These are phyloP conservation scores for Aspergillus biplanus DNA, from an alignment of 495 filamentous ascomycete species.

Conservation along the genomic window DNA sequence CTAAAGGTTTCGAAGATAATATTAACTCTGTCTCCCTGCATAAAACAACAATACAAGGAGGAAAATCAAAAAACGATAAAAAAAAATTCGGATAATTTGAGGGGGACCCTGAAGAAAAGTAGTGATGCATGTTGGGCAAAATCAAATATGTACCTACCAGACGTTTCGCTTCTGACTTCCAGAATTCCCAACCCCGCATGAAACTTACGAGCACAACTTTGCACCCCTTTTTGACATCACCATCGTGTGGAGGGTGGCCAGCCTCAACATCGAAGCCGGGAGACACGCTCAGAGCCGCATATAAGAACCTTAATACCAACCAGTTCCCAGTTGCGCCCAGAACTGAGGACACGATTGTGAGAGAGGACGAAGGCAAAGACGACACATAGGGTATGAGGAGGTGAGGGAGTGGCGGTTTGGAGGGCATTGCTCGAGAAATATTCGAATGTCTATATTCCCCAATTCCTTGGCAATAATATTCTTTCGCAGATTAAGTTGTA, in stretches of 20 bases:
- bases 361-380: constrained; percentile 49
- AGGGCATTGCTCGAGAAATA: constrained; percentile 41
- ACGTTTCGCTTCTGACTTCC: constrained; percentile 65
- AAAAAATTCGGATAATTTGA: not conserved
- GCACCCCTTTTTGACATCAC: constrained; percentile 32
- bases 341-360: constrained; percentile 74
- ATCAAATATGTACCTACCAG: constrained; percentile 49
- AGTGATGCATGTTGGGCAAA: not conserved
- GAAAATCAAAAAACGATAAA: not conserved
- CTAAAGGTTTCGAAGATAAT: constrained; percentile 28
- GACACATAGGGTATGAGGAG: constrained; percentile 69
- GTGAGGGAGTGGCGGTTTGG: constrained; percentile 61
- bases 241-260: constrained; percentile 22
- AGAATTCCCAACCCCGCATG: constrained; percentile 75
- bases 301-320: constrained; percentile 68
- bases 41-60: not conserved
- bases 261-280: constrained; percentile 28
- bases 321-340: constrained; percentile 75
- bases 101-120: not conserved
- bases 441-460: not conserved
- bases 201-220: constrained; percentile 81
- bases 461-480: too few relatives aligned
- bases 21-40: not conserved
- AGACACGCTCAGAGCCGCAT: constrained; percentile 51
- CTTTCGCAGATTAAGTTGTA: too few relatives aligned